A percentile compares a stretch with the other conserved stretches of the same genome.
phyloP scores from a whole-genome alignment of 2,329 filamentous ascomycete genomes.

The Thielaviopsis musarum region DNA sequence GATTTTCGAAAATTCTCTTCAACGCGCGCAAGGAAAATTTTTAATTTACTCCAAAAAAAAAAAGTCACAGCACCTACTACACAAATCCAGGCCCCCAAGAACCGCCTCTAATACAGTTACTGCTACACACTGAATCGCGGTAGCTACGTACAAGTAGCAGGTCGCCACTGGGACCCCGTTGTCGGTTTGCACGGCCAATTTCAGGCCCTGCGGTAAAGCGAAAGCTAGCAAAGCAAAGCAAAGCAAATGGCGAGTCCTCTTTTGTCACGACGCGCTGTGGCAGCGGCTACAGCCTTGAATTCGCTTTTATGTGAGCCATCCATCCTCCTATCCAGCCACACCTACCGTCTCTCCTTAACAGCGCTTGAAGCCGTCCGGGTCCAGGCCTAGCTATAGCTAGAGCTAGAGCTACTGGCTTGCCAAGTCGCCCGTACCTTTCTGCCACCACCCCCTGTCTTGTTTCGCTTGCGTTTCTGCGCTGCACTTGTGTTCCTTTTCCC shows the following conservation, averaged over 20 bases:
- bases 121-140: neutral
- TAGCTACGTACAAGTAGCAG: neutral
- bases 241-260: neutral
- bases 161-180: too few relatives aligned
- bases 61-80: neutral
- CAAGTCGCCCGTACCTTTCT: neutral
- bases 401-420: neutral
- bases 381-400: neutral
- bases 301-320: neutral
- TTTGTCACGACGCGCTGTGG: neutral
- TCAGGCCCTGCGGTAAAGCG: neutral
- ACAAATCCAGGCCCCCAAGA: neutral
- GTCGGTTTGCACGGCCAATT: neutral
- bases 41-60: neutral
- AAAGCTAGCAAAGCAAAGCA: neutral
- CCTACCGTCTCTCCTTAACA: neutral
- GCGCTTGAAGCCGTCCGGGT: neutral
- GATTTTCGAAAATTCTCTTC: neutral
- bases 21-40: neutral
- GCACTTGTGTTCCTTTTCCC: neutral
- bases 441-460: neutral
- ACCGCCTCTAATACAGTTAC: too few relatives aligned
- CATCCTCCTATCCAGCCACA: neutral
- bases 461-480: neutral
- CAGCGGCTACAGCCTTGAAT: conserved; percentile 2